A percentile compares a stretch with the other conserved stretches of the same genome.
Conservation (phyloP, 257 asterid species). For the Misopates orontium region DNA sequence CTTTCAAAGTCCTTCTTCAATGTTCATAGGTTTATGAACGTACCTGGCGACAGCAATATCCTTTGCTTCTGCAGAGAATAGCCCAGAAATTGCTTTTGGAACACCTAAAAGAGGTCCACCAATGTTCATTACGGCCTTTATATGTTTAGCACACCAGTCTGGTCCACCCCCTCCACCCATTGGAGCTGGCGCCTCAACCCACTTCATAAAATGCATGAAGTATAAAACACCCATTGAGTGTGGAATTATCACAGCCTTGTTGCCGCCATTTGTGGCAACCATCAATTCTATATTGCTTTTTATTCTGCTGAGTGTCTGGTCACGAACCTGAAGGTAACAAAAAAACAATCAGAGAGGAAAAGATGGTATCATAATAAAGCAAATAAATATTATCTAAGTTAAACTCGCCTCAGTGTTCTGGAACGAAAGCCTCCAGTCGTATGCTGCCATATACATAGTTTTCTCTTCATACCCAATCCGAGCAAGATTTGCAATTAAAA, state of each 20-base stretch:
- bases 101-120: slow-evolving; percentile 85
- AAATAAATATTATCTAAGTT: not conserved
- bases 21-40: not conserved
- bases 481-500: slow-evolving; percentile 83
- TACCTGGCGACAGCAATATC: slow-evolving; percentile 83
- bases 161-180: slow-evolving; percentile 96
- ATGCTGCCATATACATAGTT: slow-evolving; percentile 95
- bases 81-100: slow-evolving; percentile 82
- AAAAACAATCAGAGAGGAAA: slow-evolving; percentile 7
- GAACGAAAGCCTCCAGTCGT: slow-evolving; percentile 96
- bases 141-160: slow-evolving; percentile 88
- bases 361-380: not conserved
- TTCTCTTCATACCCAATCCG: slow-evolving; percentile 94
- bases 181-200: slow-evolving; percentile 93
- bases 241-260: slow-evolving; percentile 82
- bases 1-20: not conserved
- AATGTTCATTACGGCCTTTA: slow-evolving; percentile 84
- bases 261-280: slow-evolving; percentile 80
- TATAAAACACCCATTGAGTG: slow-evolving; percentile 92
- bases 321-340: slow-evolving; percentile 70
- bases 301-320: slow-evolving; percentile 68
- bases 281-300: slow-evolving; percentile 79
- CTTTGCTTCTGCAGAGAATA: slow-evolving; percentile 79
- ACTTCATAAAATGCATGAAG: slow-evolving; percentile 90
- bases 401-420: slow-evolving; percentile 85